phyloP scores from a whole-genome alignment of 1,284 basidiomycete genomes.

The Microbotryomycetes sp. region DNA sequence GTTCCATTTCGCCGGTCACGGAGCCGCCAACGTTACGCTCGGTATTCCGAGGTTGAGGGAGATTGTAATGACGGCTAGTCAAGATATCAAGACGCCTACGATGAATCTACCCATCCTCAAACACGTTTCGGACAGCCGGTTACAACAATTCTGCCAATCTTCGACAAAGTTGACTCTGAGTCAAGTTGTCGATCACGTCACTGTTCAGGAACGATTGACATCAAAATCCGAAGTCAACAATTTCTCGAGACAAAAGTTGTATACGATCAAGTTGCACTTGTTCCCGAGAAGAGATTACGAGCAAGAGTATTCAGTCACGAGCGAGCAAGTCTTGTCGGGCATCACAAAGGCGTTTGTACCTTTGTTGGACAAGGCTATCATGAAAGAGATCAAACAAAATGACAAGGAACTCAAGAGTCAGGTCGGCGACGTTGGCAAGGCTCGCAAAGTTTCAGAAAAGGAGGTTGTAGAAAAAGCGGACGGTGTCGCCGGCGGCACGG shows the following conservation, averaged over 20 bases:
- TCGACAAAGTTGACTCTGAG: conserved; percentile 80
- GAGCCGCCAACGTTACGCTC: conserved; percentile 97
- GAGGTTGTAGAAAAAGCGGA: conserved; percentile 27
- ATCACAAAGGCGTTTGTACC: conserved; percentile 73
- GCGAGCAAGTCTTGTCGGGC: conserved; percentile 63
- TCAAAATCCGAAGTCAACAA: conserved; percentile 53
- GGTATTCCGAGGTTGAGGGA: conserved; percentile 98
- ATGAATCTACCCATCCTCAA: conserved; percentile 76
- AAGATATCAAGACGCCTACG: conserved; percentile 95
- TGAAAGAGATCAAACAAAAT: conserved; percentile 76
- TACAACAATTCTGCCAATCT: conserved; percentile 80
- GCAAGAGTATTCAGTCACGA: conserved; percentile 73
- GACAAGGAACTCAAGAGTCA: conserved; percentile 74
- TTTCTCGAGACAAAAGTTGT: conserved; percentile 62
- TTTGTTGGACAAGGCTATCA: conserved; percentile 79
- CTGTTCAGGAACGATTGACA: conserved; percentile 70
- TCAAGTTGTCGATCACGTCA: conserved; percentile 78
- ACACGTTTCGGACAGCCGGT: conserved; percentile 50
- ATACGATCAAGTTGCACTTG: conserved; percentile 74
- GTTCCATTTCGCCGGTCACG: conserved; percentile 98
- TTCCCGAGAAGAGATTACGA: conserved; percentile 81
- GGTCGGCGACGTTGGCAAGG: conserved; percentile 44
- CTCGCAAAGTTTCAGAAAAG: conserved; percentile 11
- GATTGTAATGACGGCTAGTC: conserved; percentile 98
- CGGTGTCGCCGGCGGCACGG: conserved; percentile 36